Evolutionary conservation across 2,329 filamentous ascomycete genomes (phyloP).

Genomic region (Alternaria burnsii): DNA sequence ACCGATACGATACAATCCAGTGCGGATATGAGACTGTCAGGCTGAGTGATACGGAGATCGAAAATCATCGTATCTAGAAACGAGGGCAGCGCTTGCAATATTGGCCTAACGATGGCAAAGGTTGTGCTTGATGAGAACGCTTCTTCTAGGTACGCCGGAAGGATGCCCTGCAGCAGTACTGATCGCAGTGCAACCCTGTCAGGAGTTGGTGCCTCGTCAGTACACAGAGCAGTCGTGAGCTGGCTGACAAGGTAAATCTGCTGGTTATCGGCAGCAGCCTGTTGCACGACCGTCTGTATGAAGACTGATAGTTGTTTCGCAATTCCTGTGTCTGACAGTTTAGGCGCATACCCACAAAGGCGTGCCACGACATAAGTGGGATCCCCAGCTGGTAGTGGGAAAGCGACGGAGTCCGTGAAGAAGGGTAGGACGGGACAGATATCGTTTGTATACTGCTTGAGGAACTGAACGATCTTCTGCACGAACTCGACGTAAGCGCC

Average conservation of each 20-base stretch:
- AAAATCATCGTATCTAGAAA: conserved; percentile 57
- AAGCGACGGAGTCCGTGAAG: conserved; percentile 67
- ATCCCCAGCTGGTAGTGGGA: conserved; percentile 67
- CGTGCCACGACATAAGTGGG: conserved; percentile 70
- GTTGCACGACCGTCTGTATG: conserved; percentile 66
- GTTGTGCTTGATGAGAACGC: conserved; percentile 56
- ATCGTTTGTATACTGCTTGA: conserved; percentile 68
- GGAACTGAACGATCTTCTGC: conserved; percentile 65
- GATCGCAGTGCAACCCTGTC: conserved; percentile 58
- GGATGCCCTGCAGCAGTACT: conserved; percentile 62
- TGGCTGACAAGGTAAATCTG: conserved; percentile 65
- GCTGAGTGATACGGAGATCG: conserved; percentile 55
- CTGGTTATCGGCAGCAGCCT: conserved; percentile 66
- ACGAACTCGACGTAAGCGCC: conserved; percentile 69
- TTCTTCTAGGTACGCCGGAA: conserved; percentile 65
- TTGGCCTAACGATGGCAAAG: conserved; percentile 63
- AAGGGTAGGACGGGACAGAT: conserved; percentile 66
- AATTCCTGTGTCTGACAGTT: conserved; percentile 58
- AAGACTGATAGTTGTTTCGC: conserved; percentile 66
- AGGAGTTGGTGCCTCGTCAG: conserved; percentile 53
- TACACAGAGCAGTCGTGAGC: conserved; percentile 59
- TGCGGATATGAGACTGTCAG: conserved; percentile 49
- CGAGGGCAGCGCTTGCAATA: conserved; percentile 58
- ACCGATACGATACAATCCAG: conserved; percentile 50
- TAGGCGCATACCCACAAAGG: conserved; percentile 66